Percentiles rank a stretch among this genome's conserved stretches.
phyloP scores from a whole-genome alignment of 2,329 filamentous ascomycete species.

The Nemania diffusa region DNA sequence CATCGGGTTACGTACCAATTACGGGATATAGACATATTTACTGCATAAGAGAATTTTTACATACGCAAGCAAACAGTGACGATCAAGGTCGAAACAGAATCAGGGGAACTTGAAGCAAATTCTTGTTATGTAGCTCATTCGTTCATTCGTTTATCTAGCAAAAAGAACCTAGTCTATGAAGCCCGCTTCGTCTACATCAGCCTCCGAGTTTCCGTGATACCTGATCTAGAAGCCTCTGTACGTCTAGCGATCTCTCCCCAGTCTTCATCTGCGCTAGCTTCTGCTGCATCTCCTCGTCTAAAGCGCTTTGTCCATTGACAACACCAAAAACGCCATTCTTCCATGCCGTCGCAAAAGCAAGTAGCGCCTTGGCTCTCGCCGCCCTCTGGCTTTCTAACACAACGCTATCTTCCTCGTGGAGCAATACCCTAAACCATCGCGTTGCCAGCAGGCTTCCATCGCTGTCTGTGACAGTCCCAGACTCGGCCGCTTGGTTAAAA shows the following conservation, averaged over 20 bases:
- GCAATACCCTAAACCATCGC: conserved; percentile 59
- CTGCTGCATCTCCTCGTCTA: conserved; percentile 47
- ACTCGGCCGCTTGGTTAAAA: conserved; percentile 54
- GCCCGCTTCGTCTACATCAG: conserved; percentile 10
- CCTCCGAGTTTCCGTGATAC: conserved; percentile 44
- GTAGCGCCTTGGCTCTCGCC: conserved; percentile 58
- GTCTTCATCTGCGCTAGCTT: conserved; percentile 51
- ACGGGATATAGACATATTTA: neutral
- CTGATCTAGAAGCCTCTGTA: conserved; percentile 56
- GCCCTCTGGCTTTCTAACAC: conserved; percentile 64
- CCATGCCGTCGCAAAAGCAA: conserved; percentile 55
- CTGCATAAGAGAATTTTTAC: neutral
- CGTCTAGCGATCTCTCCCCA: conserved; percentile 58
- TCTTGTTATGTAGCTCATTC: neutral
- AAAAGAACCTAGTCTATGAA: neutral
- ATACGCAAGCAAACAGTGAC: neutral
- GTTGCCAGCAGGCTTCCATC: conserved; percentile 42
- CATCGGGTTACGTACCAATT: neutral
- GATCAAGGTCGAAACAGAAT: too few relatives aligned
- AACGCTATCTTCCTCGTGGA: conserved; percentile 57
- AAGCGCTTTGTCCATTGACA: conserved; percentile 26
- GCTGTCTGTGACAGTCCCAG: conserved; percentile 31
- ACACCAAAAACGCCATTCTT: conserved; percentile 57
- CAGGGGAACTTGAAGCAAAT: too few relatives aligned
- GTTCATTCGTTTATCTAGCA: neutral